Conservation (phyloP, 768 basidiomycete species). For the Calocybe gangraenosa region DNA sequence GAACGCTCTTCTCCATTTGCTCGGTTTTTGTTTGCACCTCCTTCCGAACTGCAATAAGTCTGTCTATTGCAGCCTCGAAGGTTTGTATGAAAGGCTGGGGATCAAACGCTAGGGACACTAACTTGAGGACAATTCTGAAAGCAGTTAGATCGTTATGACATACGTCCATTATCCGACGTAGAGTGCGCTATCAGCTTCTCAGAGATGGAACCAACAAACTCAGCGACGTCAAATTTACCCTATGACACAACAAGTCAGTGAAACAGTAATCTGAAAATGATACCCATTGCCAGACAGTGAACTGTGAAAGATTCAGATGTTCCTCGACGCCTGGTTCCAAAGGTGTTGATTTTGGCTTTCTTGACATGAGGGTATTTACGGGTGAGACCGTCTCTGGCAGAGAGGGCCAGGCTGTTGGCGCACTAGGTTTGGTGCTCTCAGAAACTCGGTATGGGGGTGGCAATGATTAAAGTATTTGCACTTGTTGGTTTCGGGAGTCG, state of each 20-base stretch:
- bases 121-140: conserved; percentile 6
- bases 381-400: not conserved
- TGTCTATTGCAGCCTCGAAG: conserved; percentile 89
- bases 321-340: conserved; percentile 53
- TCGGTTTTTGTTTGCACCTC: conserved; percentile 90
- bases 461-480: conserved; percentile 19
- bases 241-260: conserved; percentile 22
- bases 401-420: not conserved
- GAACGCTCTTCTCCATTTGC: conserved; percentile 88
- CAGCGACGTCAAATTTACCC: conserved; percentile 91
- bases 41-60: conserved; percentile 79
- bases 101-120: conserved; percentile 74
- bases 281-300: conserved; percentile 39
- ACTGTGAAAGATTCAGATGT: conserved; percentile 48
- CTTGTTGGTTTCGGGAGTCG: conserved; percentile 15
- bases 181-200: conserved; percentile 88
- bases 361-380: conserved; percentile 11
- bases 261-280: not conserved
- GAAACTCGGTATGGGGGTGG: too few relatives aligned
- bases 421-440: too few relatives aligned
- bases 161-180: conserved; percentile 78
- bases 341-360: conserved; percentile 8
- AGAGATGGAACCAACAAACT: conserved; percentile 80
- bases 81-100: conserved; percentile 90
- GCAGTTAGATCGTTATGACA: conserved; percentile 14